Base-by-base conservation (phyloP, 768 basidiomycete species). In the Lactarius tabidus region DNA sequence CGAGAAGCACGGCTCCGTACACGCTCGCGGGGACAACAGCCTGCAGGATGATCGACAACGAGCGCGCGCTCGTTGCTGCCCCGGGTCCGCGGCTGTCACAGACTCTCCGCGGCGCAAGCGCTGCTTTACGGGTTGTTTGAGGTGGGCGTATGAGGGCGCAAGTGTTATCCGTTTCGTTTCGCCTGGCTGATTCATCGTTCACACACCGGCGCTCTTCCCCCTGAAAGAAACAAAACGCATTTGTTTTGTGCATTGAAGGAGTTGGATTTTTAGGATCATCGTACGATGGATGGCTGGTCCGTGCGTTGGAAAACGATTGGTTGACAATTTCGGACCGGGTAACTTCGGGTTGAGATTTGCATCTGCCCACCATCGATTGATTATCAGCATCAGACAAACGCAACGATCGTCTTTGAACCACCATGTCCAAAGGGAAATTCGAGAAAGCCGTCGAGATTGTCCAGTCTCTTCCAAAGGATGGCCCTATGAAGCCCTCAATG, bases 361-460 rank as follows among this genome's bases (percentile, higher is more conserved):
- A 10, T 35, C 55, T 26, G 53, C 39, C 31, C 26, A 38, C 57
- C 63, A 60, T 55, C 54, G 51, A 66, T 36, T 56, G 33, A 57
- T 60, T 35, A 23, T 51, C 48, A 6, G 26, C 26, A 48, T 23
- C 23, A 51, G 23, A 51, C 23, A n/a, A n/a, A n/a, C n/a, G n/a
- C n/a, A 26, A 51, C 48, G 48, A 48, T 14, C 48, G 26, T 6
- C 48, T 51, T 26, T 33, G 31, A 48, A 64, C 69, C 63, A 71
- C 71, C 76, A 90, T 93, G 89, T 81, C 88, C 68, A 71, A 87
- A 76, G 78, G 81, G 36, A 81, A 92, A 75, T 95, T 93, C 77
- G 78, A 90, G 33, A 89, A 86, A 77, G 89, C 93, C 69, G 85
- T 87, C 53, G 71, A 70, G 18, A 89, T 93, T 76, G 81, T 91